These are phyloP conservation scores for Paecilomyces fulvus DNA, from an alignment of 2,329 filamentous ascomycete genomes.

Conservation along the genomic window DNA sequence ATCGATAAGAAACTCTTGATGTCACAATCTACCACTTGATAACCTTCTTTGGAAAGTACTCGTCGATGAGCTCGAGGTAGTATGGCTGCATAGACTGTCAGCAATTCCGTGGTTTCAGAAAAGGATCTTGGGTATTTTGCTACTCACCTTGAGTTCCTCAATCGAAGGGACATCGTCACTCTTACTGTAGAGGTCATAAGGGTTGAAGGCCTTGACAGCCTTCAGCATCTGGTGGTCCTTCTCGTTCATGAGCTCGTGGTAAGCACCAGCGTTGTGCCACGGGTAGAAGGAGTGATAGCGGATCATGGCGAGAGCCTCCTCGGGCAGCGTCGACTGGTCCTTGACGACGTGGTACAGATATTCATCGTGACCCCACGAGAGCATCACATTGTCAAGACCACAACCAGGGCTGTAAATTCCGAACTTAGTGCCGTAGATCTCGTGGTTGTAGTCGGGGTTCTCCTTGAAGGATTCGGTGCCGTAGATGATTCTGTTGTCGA, in stretches of 20 bases:
- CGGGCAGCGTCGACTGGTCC: conserved; percentile 68
- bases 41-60: conserved; percentile 61
- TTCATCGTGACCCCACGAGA: conserved; percentile 64
- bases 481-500: conserved; percentile 69
- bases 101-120: not conserved
- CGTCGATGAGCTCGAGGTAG: conserved; percentile 65
- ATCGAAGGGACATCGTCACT: conserved; percentile 69
- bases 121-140: not conserved
- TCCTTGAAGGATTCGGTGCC: conserved; percentile 61
- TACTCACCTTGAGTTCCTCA: conserved; percentile 62
- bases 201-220: conserved; percentile 79
- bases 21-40: conserved; percentile 54
- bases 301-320: conserved; percentile 84
- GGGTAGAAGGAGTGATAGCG: conserved; percentile 89
- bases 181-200: conserved; percentile 89
- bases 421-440: conserved; percentile 64
- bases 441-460: conserved; percentile 66
- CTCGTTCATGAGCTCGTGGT: conserved; percentile 72
- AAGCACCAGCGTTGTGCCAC: conserved; percentile 77
- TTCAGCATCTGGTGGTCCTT: conserved; percentile 72
- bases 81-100: conserved; percentile 46
- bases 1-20: not conserved
- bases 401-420: conserved; percentile 75
- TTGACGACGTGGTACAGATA: conserved; percentile 69
- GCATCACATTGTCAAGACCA: conserved; percentile 79